phyloP scores from a whole-genome alignment of 768 basidiomycete genomes.

The Xerocomus potaroensis region DNA sequence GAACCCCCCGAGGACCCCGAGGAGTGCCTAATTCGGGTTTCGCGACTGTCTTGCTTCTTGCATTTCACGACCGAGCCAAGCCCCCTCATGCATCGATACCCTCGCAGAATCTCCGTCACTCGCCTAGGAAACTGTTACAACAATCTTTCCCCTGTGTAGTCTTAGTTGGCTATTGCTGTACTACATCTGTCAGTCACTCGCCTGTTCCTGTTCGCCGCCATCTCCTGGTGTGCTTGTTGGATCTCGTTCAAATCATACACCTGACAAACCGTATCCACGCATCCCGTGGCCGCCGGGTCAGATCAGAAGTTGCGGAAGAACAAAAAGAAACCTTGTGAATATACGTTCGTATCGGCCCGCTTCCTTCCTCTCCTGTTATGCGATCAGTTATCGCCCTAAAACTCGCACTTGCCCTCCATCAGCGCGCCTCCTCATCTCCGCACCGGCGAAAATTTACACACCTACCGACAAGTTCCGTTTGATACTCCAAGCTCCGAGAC shows the following conservation, averaged over 20 bases:
- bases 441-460: conserved; percentile 26
- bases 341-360: conserved; percentile 63
- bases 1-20: conserved; percentile 6
- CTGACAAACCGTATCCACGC: conserved; percentile 32
- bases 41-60: no score
- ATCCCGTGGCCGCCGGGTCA: conserved; percentile 12
- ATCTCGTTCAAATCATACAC: conserved; percentile 80
- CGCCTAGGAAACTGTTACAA: conserved; percentile 24
- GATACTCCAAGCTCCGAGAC: conserved; percentile 69
- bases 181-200: conserved; percentile 16
- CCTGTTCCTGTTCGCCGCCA: conserved; percentile 70
- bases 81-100: not conserved
- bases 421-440: not conserved
- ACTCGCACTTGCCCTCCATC: conserved; percentile 26
- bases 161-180: not conserved
- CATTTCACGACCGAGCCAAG: conserved; percentile 1
- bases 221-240: conserved; percentile 75
- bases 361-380: conserved; percentile 54
- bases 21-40: no score
- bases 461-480: conserved; percentile 64
- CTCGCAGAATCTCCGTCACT: conserved; percentile 9
- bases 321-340: conserved; percentile 63
- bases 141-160: conserved; percentile 30
- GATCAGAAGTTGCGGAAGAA: conserved; percentile 8
- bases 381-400: conserved; percentile 55